These are phyloP conservation scores for Neofusicoccum umdonicola DNA, from an alignment of 2,329 filamentous ascomycete genomes.

Conservation along the genomic window DNA sequence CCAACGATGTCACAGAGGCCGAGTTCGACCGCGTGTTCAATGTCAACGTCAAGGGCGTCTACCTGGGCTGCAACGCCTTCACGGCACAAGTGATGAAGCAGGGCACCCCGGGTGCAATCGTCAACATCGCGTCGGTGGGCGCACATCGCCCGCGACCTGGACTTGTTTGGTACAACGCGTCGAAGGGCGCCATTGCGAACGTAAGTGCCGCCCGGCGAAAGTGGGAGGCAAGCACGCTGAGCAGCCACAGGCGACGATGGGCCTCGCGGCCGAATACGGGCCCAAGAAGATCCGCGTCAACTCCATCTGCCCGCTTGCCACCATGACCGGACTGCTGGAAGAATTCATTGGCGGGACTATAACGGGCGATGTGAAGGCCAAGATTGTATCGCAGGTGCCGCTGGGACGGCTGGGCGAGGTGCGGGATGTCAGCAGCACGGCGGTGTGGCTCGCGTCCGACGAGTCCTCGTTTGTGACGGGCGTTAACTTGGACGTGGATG, in stretches of 20 bases:
- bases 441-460: conserved; percentile 56
- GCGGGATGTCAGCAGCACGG: conserved; percentile 59
- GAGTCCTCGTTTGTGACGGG: conserved; percentile 62
- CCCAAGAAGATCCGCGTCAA: conserved; percentile 72
- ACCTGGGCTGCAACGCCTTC: conserved; percentile 58
- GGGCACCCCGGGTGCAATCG: conserved; percentile 58
- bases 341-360: conserved; percentile 61
- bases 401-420: conserved; percentile 60
- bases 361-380: conserved; percentile 54
- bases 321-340: conserved; percentile 63
- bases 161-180: conserved; percentile 69
- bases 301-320: conserved; percentile 66
- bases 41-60: conserved; percentile 68
- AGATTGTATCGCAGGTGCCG: conserved; percentile 57
- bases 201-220: conserved; percentile 32
- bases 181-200: conserved; percentile 64
- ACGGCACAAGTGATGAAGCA: conserved; percentile 60
- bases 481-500: conserved; percentile 42
- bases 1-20: conserved; percentile 60
- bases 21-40: conserved; percentile 67
- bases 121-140: conserved; percentile 66
- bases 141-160: conserved; percentile 61
- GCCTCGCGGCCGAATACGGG: conserved; percentile 71
- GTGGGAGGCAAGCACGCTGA: background rate
- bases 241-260: conserved; percentile 52